phyloP scores from a whole-genome alignment of 106 monocot species.

The Platanthera guangdongensis region DNA sequence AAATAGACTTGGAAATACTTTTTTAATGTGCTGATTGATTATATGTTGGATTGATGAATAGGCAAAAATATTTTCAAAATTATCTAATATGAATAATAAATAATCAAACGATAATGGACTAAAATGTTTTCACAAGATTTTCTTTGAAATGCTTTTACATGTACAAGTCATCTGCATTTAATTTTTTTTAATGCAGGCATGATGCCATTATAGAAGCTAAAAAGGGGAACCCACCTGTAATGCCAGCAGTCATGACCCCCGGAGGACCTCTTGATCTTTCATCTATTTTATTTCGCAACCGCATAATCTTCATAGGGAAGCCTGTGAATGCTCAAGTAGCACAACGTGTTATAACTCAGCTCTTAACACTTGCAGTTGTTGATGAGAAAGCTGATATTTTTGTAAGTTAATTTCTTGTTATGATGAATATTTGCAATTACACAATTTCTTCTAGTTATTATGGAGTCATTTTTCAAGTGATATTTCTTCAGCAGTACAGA shows the following conservation, averaged over 20 bases:
- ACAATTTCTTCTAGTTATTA: background rate
- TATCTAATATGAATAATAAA: background rate
- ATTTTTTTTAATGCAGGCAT: slow-evolving; percentile 19
- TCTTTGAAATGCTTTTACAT: background rate
- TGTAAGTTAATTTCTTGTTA: slow-evolving; percentile 19
- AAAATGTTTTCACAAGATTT: background rate
- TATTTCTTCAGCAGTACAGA: background rate
- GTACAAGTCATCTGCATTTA: background rate
- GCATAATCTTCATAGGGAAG: slow-evolving; percentile 90
- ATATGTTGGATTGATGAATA: background rate
- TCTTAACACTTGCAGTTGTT: slow-evolving; percentile 79
- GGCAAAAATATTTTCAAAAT: background rate
- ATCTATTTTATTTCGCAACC: slow-evolving; percentile 81
- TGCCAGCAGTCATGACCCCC: slow-evolving; percentile 85
- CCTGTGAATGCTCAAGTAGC: slow-evolving; percentile 86
- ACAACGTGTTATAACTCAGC: slow-evolving; percentile 91
- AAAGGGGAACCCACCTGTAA: slow-evolving; percentile 79
- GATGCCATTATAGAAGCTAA: slow-evolving; percentile 42
- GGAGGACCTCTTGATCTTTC: slow-evolving; percentile 82
- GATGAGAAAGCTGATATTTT: slow-evolving; percentile 89
- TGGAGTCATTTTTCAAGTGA: background rate
- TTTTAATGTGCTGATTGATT: background rate
- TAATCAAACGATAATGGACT: background rate
- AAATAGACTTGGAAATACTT: background rate
- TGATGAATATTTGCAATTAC: background rate